Conservation (phyloP, 345 rosid genomes). For the Hibiscus tridactylites region DNA sequence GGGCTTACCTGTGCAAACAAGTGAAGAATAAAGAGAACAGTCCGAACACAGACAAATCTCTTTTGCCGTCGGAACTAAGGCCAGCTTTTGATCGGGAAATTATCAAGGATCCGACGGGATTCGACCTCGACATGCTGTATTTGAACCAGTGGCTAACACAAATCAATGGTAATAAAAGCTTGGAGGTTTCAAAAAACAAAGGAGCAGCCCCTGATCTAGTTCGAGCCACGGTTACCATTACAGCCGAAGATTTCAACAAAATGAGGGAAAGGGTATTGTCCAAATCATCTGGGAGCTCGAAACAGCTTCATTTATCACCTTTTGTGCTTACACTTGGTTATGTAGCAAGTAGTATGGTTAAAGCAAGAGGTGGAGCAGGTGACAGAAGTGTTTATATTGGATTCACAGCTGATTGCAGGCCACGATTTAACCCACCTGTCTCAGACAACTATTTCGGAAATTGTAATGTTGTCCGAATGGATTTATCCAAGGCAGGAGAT, state of each 20-base stretch:
- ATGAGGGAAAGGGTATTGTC: slow-evolving; percentile 7
- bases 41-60: neutral
- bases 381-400: too few species aligned
- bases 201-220: slow-evolving; percentile 1
- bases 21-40: neutral
- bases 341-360: slow-evolving; percentile 9
- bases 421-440: too few species aligned
- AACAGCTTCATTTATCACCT: slow-evolving; percentile 22
- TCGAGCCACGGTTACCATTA: slow-evolving; percentile 16
- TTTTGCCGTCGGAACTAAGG: slow-evolving; percentile 10
- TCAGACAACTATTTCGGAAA: too few species aligned
- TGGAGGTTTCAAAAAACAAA: neutral
- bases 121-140: slow-evolving; percentile 1
- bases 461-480: too few species aligned
- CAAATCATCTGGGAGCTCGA: neutral
- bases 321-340: slow-evolving; percentile 21
- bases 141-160: neutral
- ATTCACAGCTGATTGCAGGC: too few species aligned
- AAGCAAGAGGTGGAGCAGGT: slow-evolving; percentile 3
- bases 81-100: slow-evolving; percentile 18
- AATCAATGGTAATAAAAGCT: neutral
- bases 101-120: slow-evolving; percentile 9
- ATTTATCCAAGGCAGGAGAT: too few species aligned
- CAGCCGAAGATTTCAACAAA: slow-evolving; percentile 17
- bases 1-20: slow-evolving; percentile 27